Evolutionary conservation across 73 alveolate species (phyloP).

Genomic region (Stentor coeruleus): DNA sequence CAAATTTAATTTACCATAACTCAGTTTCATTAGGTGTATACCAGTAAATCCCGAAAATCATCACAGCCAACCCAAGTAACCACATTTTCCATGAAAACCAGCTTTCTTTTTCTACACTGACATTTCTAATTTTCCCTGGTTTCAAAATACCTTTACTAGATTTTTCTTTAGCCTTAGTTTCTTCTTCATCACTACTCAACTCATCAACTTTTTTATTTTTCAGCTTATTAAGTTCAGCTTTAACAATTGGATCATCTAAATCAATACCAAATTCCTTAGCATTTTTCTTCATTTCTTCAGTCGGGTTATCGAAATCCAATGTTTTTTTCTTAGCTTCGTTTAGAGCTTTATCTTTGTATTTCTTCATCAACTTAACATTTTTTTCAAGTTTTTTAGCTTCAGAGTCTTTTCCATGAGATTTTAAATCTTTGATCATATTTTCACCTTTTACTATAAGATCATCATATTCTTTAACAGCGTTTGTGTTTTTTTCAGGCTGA

Average conservation of each 20-base stretch:
- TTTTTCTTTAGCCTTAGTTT: not conserved
- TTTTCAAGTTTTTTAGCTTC: not conserved
- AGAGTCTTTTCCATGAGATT: not conserved
- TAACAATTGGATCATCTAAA: not conserved
- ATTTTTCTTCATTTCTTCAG: not conserved
- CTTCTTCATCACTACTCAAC: not conserved
- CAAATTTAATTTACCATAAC: not conserved
- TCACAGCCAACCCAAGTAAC: not conserved
- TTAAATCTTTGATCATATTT: slow-evolving; percentile 17
- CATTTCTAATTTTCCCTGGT: too few species aligned
- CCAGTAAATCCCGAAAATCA: not conserved
- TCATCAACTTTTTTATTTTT: not conserved
- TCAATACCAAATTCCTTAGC: slow-evolving; percentile 5
- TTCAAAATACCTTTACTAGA: too few species aligned
- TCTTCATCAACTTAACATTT: slow-evolving; percentile 1
- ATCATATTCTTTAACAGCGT: not conserved
- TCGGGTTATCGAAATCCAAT: slow-evolving; percentile 16
- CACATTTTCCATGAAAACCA: too few species aligned
- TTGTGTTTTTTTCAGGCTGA: not conserved
- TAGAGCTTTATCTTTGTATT: not conserved
- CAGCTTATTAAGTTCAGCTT: not conserved
- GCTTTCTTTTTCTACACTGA: too few species aligned
- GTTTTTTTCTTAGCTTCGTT: slow-evolving; percentile 7
- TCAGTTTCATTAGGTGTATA: not conserved
- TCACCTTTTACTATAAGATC: slow-evolving; percentile 17